Conservation (phyloP, 768 basidiomycete genomes). For the Rubroboletus satanas region DNA sequence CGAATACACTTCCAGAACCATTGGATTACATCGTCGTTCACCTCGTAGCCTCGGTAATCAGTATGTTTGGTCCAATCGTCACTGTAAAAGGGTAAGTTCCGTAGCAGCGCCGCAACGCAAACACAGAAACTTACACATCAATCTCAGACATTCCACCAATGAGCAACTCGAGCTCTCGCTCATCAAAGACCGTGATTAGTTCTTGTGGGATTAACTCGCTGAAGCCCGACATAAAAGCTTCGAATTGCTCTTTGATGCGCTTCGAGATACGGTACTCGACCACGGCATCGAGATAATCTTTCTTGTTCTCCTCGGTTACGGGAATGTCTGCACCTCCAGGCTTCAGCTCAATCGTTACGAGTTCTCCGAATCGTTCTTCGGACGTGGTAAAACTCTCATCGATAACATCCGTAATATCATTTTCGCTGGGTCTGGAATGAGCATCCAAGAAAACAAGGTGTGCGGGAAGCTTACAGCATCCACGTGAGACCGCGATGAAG, state of each 20-base stretch:
- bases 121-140: conserved; percentile 69
- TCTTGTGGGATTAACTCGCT: conserved; percentile 99
- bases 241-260: conserved; percentile 97
- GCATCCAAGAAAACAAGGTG: background rate
- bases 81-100: conserved; percentile 33
- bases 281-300: conserved; percentile 91
- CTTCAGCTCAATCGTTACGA: conserved; percentile 94
- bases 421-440: conserved; percentile 58
- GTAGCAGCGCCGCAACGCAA: background rate
- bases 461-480: conserved; percentile 78
- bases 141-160: conserved; percentile 99
- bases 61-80: conserved; percentile 99
- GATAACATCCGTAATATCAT: conserved; percentile 97
- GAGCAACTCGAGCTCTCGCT: conserved; percentile 92
- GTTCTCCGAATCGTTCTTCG: conserved; percentile 97
- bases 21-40: conserved; percentile 93
- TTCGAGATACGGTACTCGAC: conserved; percentile 97
- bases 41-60: conserved; percentile 95
- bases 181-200: conserved; percentile 96
- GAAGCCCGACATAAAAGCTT: conserved; percentile 99
- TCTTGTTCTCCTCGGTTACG: conserved; percentile 98
- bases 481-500: conserved; percentile 92
- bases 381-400: conserved; percentile 97
- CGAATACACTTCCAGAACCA: conserved; percentile 99
- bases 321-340: conserved; percentile 79